Percentiles rank a stretch among this genome's conserved stretches.
These are phyloP conservation scores for Hypomyces perniciosus DNA, from an alignment of 2,329 filamentous ascomycete genomes.

Conservation along the genomic window DNA sequence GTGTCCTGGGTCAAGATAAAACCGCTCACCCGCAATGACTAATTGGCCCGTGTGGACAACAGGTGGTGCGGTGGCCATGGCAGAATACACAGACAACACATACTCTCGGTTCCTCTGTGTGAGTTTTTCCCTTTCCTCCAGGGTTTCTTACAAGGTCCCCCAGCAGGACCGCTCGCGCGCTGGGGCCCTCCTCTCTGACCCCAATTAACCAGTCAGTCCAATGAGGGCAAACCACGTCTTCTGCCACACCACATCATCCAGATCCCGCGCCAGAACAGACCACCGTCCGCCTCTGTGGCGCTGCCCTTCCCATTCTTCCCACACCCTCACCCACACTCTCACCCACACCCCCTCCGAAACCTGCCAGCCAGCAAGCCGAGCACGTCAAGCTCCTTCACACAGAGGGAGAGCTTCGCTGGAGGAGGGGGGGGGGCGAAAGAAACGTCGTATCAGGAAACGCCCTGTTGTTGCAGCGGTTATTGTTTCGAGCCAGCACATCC, in stretches of 20 bases:
- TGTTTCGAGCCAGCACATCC: conserved; percentile 13
- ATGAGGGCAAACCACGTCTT: conserved; percentile 32
- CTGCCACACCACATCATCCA: conserved; percentile 19
- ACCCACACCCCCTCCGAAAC: neutral
- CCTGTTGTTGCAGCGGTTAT: conserved; percentile 4
- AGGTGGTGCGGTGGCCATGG: neutral
- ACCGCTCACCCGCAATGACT: neutral
- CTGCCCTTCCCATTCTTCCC: conserved; percentile 5
- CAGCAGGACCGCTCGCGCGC: neutral
- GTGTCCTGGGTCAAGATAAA: neutral
- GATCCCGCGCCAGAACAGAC: conserved; percentile 18
- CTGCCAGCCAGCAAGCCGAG: neutral
- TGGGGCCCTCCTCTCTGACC: no score
- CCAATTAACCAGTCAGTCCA: conserved; percentile 18
- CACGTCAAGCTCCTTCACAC: conserved; percentile 11
- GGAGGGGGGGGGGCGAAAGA: neutral
- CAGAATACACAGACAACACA: neutral
- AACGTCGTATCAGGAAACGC: neutral
- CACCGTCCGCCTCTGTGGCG: conserved; percentile 11
- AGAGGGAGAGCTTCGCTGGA: conserved; percentile 3
- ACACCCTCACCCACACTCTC: conserved; percentile 4
- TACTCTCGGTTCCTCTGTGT: neutral
- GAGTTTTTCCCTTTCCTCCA: conserved; percentile 7
- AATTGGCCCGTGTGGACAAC: neutral
- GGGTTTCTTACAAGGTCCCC: conserved; percentile 14